A percentile compares a stretch with the other conserved stretches of the same genome.
phyloP scores from a whole-genome alignment of 2,329 filamentous ascomycete species.

The Alternaria viburni region DNA sequence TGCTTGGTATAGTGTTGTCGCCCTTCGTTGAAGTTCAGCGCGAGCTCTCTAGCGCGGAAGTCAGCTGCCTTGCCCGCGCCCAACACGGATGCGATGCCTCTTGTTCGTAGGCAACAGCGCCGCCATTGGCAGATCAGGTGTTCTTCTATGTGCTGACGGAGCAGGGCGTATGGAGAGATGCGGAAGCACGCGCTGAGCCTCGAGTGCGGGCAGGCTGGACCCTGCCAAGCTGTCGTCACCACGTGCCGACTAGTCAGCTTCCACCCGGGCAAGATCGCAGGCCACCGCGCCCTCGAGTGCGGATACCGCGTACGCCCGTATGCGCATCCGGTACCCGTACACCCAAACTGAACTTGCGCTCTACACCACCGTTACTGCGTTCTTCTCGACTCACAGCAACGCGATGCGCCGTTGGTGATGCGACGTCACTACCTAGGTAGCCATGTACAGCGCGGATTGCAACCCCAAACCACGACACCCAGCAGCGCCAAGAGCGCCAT shows the following conservation, averaged over 20 bases:
- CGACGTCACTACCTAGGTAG: neutral
- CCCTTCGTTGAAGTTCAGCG: neutral
- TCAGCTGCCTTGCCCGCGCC: neutral
- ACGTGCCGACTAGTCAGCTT: neutral
- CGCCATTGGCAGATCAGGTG: neutral
- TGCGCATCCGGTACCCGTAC: neutral
- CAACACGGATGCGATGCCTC: neutral
- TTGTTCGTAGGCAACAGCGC: neutral
- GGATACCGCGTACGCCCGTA: neutral
- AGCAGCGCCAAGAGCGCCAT: neutral
- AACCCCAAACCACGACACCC: neutral
- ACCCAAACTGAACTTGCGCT: neutral
- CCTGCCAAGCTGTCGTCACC: neutral
- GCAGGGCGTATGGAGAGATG: too few species aligned
- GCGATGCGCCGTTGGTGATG: neutral
- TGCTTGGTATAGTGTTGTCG: neutral
- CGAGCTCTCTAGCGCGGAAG: neutral
- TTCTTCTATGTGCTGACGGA: neutral
- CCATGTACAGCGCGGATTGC: neutral
- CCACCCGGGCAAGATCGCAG: neutral
- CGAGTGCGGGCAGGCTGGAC: neutral
- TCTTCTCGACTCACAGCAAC: rapidly evolving
- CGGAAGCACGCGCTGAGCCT: neutral
- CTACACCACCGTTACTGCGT: neutral
- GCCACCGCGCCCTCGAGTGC: neutral